These are phyloP conservation scores for Colletotrichum horii DNA, from an alignment of 2,329 filamentous ascomycete species.

Conservation along the genomic window DNA sequence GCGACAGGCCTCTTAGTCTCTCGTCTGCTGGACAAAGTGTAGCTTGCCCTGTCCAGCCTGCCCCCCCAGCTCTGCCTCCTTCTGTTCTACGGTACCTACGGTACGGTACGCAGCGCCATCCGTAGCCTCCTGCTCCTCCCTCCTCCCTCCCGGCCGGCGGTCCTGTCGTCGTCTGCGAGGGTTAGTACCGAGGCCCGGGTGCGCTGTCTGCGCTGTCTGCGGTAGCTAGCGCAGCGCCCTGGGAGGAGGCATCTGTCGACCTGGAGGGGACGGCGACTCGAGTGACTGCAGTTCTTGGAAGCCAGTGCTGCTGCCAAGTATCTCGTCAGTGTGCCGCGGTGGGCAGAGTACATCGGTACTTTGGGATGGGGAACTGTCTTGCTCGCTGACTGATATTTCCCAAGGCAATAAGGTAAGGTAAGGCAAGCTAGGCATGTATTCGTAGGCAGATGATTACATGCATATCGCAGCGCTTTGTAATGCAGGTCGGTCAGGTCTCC, in stretches of 20 bases:
- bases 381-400: neutral
- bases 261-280: neutral
- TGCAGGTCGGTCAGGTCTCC: neutral
- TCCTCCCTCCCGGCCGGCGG: no score
- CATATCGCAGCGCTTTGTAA: neutral
- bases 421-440: neutral
- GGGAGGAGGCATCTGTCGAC: neutral
- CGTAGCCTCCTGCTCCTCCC: neutral
- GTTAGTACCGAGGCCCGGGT: neutral
- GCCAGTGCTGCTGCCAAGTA: neutral
- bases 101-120: no score
- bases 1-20: slow-evolving; percentile 1
- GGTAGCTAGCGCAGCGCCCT: neutral
- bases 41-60: neutral
- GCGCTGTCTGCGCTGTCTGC: neutral
- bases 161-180: neutral
- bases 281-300: neutral
- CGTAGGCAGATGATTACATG: neutral
- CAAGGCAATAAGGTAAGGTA: neutral
- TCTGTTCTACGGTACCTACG: neutral
- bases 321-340: neutral
- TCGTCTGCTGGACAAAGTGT: neutral
- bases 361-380: neutral
- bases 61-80: neutral
- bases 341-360: neutral